A percentile compares a stretch with the other conserved stretches of the same genome.
These are phyloP conservation scores for Micromonas commoda DNA, from an alignment of 139 green algal genomes.

Conservation along the genomic window DNA sequence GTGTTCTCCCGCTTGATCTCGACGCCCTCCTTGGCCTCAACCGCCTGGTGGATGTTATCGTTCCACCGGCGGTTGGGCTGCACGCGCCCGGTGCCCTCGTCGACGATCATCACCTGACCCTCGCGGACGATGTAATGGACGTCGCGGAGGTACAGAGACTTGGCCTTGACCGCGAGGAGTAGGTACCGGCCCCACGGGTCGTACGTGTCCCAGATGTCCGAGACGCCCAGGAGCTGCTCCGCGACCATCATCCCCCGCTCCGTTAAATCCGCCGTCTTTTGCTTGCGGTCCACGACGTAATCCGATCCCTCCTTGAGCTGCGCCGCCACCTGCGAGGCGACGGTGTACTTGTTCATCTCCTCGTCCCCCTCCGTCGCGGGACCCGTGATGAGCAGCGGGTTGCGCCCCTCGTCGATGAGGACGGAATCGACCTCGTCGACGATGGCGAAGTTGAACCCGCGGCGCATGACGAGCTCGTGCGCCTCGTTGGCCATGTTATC, in stretches of 20 bases:
- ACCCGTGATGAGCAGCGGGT: slow-evolving; percentile 87
- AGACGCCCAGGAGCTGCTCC: slow-evolving; percentile 80
- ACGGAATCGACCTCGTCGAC: slow-evolving; percentile 97
- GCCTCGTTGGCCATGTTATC: slow-evolving; percentile 82
- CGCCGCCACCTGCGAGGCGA: slow-evolving; percentile 72
- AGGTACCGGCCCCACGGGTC: slow-evolving; percentile 93
- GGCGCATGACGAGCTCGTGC: slow-evolving; percentile 82
- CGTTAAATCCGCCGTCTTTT: slow-evolving; percentile 88
- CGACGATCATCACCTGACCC: slow-evolving; percentile 92
- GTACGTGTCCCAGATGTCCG: slow-evolving; percentile 89
- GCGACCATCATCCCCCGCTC: slow-evolving; percentile 95
- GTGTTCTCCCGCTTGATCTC: slow-evolving; percentile 92
- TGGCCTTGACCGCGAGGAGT: slow-evolving; percentile 96
- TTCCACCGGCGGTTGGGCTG: slow-evolving; percentile 72
- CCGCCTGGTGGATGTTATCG: slow-evolving; percentile 88
- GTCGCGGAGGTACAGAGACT: slow-evolving; percentile 86
- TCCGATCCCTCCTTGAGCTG: slow-evolving; percentile 74
- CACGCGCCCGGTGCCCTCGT: slow-evolving; percentile 86
- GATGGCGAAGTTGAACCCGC: slow-evolving; percentile 87
- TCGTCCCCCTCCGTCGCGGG: slow-evolving; percentile 61
- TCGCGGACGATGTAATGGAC: slow-evolving; percentile 93
- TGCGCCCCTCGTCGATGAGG: slow-evolving; percentile 93
- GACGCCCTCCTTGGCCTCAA: slow-evolving; percentile 96
- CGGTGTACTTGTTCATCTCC: slow-evolving; percentile 63
- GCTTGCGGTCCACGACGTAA: slow-evolving; percentile 98